Percentiles rank a stretch among this genome's conserved stretches.
These are phyloP conservation scores for Exserohilum rostratum DNA, from an alignment of 2,329 filamentous ascomycete genomes.

Conservation along the genomic window DNA sequence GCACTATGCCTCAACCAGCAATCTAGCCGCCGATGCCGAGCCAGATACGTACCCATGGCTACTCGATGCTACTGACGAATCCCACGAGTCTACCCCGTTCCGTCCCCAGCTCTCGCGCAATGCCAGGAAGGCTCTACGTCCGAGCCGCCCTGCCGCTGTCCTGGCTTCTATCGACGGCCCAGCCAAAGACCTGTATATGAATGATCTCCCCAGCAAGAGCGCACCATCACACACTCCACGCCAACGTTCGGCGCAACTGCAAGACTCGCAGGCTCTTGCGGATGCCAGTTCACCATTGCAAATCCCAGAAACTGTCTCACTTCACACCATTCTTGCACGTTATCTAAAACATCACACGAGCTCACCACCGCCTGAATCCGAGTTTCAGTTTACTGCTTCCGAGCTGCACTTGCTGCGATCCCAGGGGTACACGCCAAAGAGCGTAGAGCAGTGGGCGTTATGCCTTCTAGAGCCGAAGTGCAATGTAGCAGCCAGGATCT, in stretches of 20 bases:
- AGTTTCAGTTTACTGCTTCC: slow-evolving; percentile 18
- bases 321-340: slow-evolving; percentile 38
- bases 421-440: slow-evolving; percentile 21
- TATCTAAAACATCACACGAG: slow-evolving; percentile 27
- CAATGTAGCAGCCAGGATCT: slow-evolving; percentile 24
- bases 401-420: slow-evolving; percentile 29
- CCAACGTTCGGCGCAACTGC: neutral
- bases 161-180: slow-evolving; percentile 26
- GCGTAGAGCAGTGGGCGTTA: slow-evolving; percentile 33
- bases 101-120: slow-evolving; percentile 17
- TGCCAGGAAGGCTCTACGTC: slow-evolving; percentile 24
- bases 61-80: neutral
- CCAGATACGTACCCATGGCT: neutral
- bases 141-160: slow-evolving; percentile 28
- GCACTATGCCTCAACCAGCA: neutral
- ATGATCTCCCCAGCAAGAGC: slow-evolving; percentile 8
- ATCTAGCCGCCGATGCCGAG: neutral
- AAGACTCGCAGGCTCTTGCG: neutral
- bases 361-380: slow-evolving; percentile 2
- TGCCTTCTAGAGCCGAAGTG: slow-evolving; percentile 27
- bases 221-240: slow-evolving; percentile 22
- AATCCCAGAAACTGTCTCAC: slow-evolving; percentile 18
- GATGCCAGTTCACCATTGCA: neutral
- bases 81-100: slow-evolving; percentile 5
- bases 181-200: slow-evolving; percentile 27